Evolutionary conservation across 208 protist species (phyloP).

Genomic region (Blastocrithidia nonstop): DNA sequence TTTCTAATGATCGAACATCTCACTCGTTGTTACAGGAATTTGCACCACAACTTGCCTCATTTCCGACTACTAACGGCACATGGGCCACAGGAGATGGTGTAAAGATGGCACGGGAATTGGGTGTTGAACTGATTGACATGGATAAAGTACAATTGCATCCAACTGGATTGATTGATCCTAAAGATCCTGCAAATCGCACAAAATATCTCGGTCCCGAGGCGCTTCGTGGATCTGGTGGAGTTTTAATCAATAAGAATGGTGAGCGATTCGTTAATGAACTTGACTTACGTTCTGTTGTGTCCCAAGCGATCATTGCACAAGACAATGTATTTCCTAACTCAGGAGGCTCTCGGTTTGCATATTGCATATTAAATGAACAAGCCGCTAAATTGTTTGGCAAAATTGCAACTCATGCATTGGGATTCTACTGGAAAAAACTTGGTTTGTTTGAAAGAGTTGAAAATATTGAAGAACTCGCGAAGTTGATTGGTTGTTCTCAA

Average conservation of each 20-base stretch:
- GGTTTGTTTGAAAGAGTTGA: conserved; percentile 55
- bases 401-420: conserved; percentile 33
- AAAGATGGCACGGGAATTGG: conserved; percentile 47
- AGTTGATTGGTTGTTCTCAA: conserved; percentile 49
- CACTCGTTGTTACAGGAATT: conserved; percentile 65
- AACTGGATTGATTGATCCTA: conserved; percentile 90
- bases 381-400: conserved; percentile 66
- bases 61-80: conserved; percentile 87
- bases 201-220: conserved; percentile 94
- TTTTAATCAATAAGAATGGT: conserved; percentile 87
- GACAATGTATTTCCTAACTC: conserved; percentile 44
- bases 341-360: conserved; percentile 45
- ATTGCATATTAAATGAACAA: conserved; percentile 71
- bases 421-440: conserved; percentile 71
- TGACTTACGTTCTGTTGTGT: conserved; percentile 87
- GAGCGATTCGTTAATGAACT: conserved; percentile 93
- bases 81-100: conserved; percentile 73
- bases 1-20: conserved; percentile 38
- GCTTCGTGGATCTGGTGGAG: conserved; percentile 87
- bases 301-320: conserved; percentile 71
- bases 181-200: conserved; percentile 60
- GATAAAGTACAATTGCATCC: conserved; percentile 92
- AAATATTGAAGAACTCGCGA: conserved; percentile 30
- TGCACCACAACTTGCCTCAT: conserved; percentile 40
- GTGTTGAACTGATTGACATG: conserved; percentile 82